phyloP scores from a whole-genome alignment of 495 filamentous ascomycete genomes.

The Penicillium psychrofluorescens region DNA sequence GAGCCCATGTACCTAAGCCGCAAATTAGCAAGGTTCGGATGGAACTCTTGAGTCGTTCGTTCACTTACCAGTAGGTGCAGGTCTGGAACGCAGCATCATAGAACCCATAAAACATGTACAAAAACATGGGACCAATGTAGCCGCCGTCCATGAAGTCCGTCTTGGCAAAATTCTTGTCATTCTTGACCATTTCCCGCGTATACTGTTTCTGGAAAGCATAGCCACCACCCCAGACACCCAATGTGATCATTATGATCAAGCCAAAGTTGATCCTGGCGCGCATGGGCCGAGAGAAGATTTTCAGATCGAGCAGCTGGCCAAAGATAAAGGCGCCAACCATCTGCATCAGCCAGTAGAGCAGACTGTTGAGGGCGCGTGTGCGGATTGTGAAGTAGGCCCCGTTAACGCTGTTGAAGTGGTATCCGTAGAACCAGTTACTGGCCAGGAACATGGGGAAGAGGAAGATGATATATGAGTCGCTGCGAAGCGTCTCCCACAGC shows the following conservation, averaged over 20 bases:
- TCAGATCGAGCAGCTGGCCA: constrained; percentile 67
- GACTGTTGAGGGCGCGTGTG: constrained; percentile 73
- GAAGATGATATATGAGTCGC: constrained; percentile 69
- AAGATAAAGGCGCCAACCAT: constrained; percentile 78
- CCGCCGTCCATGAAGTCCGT: constrained; percentile 60
- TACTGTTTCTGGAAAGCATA: constrained; percentile 69
- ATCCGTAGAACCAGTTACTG: constrained; percentile 46
- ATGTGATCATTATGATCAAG: constrained; percentile 63
- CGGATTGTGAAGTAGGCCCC: constrained; percentile 72
- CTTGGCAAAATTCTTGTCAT: constrained; percentile 56
- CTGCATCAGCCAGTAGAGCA: constrained; percentile 82
- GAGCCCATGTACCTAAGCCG: constrained; percentile 77
- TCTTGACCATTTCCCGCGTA: constrained; percentile 42
- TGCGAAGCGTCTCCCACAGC: constrained; percentile 64
- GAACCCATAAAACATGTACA: constrained; percentile 92
- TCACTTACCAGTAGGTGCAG: constrained; percentile 73
- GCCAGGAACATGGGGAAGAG: constrained; percentile 80
- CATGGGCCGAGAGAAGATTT: constrained; percentile 54
- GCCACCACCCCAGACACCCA: constrained; percentile 83
- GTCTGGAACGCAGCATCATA: constrained; percentile 86
- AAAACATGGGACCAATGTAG: constrained; percentile 77
- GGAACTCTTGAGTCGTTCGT: neutral
- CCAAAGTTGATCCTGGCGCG: constrained; percentile 67
- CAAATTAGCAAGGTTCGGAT: neutral
- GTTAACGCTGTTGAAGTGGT: constrained; percentile 48